Conservation (phyloP, 345 rosid species). For the Hypericum androsaemum region DNA sequence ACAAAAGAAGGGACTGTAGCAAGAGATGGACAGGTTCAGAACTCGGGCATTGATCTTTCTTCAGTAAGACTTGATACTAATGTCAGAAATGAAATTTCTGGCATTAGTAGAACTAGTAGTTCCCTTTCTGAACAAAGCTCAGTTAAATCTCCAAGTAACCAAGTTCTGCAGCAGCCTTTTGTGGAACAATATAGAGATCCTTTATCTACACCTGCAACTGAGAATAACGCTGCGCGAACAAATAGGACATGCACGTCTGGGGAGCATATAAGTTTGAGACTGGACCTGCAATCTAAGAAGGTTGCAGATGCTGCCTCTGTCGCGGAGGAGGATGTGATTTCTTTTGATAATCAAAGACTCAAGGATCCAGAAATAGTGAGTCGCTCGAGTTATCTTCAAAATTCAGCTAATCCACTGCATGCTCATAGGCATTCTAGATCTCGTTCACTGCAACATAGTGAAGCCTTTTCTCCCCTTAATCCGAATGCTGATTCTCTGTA, state of each 20-base stretch:
- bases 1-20: constrained; percentile 13
- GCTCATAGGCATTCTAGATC: constrained; percentile 34
- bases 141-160: constrained; percentile 28
- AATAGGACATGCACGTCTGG: constrained; percentile 1
- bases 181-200: constrained; percentile 12
- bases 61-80: constrained; percentile 29
- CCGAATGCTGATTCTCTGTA: constrained; percentile 23
- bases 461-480: constrained; percentile 13
- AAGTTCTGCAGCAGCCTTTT: constrained; percentile 23
- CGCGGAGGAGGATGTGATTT: constrained; percentile 53
- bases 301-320: constrained; percentile 18
- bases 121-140: constrained; percentile 30
- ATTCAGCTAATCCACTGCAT: constrained; percentile 28
- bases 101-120: constrained; percentile 18
- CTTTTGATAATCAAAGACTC: constrained; percentile 46
- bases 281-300: constrained; percentile 6
- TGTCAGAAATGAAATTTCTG: constrained; percentile 25
- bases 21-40: constrained; percentile 10
- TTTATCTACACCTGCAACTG: constrained; percentile 16
- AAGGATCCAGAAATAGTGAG: constrained; percentile 49
- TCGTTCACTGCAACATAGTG: constrained; percentile 26
- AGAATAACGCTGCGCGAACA: constrained; percentile 23
- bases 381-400: constrained; percentile 22
- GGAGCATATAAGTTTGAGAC: constrained; percentile 10
- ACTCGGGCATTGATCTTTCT: constrained; percentile 19